Evolutionary conservation across 2,329 filamentous ascomycete species (phyloP), one percentile per base, ranked within the genome.

Genomic region (Canariomyces notabilis): DNA sequence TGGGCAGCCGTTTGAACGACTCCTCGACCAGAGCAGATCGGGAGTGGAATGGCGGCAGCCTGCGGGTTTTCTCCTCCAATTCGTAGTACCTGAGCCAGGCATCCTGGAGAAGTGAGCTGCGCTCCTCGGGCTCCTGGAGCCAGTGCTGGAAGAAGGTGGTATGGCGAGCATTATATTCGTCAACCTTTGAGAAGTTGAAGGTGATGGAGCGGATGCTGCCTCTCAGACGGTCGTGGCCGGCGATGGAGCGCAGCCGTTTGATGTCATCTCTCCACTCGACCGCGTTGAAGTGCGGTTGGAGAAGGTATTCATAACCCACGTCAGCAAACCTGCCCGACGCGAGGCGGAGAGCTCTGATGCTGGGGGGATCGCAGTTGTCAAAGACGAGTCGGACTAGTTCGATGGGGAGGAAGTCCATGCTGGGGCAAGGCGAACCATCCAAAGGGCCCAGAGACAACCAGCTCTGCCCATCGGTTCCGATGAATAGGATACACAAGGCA

Each of bases 201-300:
- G 66, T 69, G 49, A 75, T 58, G 16, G 67, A 64, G 21, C 63
- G 62, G 57, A 76, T 69, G 48, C 62, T 64, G 35, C 57, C 57
- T 41, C 67, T 65, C 23, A 74, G 66, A 5, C 65, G 67, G 32
- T 67, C 63, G 50, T 73, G 64, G 42, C 59, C 58, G 14, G 73
- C 68, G 46, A 77, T 71, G 39, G 60, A 61, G 46, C 69, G 64
- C 16, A 77, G 63, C 14, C 70, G 65, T 36, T 64, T 60, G 34
- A 72, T 64, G 52, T 76, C 73, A 54, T 71, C 63, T 42, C 67
- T 65, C 67, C 70, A 74, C 41, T 66, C 66, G 37, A 73, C 58
- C 15, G 66, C 65, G 19, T 60, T 63, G 57, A 77, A 74, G 43
- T 61, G 52, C 2, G 67, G 54, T n/a, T 61, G 56, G 20, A 74